Conservation (phyloP, 2,329 filamentous ascomycete genomes). For the Metarhizium humberi region DNA sequence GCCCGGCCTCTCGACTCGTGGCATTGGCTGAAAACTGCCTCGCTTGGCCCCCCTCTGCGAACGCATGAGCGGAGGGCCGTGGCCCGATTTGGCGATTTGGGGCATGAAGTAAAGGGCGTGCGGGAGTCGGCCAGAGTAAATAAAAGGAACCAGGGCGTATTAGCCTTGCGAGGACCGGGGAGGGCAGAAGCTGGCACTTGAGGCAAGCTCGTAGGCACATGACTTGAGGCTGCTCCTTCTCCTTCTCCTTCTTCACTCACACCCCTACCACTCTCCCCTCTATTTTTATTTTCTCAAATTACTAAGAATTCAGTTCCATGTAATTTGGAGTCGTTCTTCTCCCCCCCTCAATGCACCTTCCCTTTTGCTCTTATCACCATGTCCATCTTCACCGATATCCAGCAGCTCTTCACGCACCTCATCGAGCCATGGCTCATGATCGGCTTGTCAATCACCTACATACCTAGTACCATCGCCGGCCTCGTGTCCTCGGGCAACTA, state of each 20-base stretch:
- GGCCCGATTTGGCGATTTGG: too few species aligned
- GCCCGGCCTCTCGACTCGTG: not conserved
- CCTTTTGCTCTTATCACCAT: slow-evolving; percentile 10
- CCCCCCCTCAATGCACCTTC: not conserved
- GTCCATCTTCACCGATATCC: slow-evolving; percentile 14
- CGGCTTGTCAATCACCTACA: slow-evolving; percentile 32
- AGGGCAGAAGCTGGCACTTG: not conserved
- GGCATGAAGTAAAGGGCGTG: too few species aligned
- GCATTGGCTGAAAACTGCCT: not conserved
- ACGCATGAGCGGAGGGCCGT: too few species aligned
- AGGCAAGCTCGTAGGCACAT: not conserved
- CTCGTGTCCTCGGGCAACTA: slow-evolving; percentile 28
- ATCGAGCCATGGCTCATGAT: slow-evolving; percentile 46
- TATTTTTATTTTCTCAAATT: not conserved
- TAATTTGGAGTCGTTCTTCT: not conserved
- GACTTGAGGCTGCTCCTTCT: not conserved
- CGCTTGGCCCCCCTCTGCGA: not conserved
- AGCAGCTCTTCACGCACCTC: slow-evolving; percentile 23
- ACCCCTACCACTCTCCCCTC: not conserved
- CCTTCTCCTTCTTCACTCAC: not conserved
- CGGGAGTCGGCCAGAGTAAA: too few species aligned
- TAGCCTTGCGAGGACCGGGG: too few species aligned
- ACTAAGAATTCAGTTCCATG: not conserved
- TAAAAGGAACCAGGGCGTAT: not conserved
- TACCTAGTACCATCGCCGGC: slow-evolving; percentile 39